These are phyloP conservation scores for Metschnikowia amazonensis DNA, from an alignment of 805 yeast species.

Conservation along the genomic window DNA sequence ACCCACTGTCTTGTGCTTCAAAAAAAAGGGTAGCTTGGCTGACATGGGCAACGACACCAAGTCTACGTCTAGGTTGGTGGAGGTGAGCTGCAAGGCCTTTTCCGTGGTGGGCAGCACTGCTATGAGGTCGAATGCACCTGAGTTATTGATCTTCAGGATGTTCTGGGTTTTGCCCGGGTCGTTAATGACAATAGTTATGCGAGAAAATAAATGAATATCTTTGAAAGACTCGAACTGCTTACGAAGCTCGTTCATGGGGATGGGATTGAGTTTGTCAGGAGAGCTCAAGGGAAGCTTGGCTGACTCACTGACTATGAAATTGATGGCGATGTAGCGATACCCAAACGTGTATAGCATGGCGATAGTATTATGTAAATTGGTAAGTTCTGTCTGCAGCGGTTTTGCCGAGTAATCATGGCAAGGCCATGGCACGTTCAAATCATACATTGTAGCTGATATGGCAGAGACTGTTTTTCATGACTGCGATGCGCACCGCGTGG, in stretches of 20 bases:
- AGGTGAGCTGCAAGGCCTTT: conserved; percentile 69
- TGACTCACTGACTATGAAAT: conserved; percentile 52
- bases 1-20: conserved; percentile 81
- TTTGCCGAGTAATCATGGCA: conserved; percentile 42
- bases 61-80: conserved; percentile 76
- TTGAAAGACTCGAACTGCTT: conserved; percentile 23
- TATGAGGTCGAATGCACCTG: conserved; percentile 61
- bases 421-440: conserved; percentile 76
- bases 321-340: conserved; percentile 74
- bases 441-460: conserved; percentile 35
- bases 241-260: conserved; percentile 34
- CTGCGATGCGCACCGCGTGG: conserved; percentile 7
- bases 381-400: conserved; percentile 42
- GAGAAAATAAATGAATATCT: conserved; percentile 47
- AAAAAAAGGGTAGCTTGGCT: conserved; percentile 63
- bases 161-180: conserved; percentile 77
- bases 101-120: conserved; percentile 81
- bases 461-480: not conserved
- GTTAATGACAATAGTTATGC: conserved; percentile 72
- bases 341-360: conserved; percentile 57
- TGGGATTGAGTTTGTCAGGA: conserved; percentile 44
- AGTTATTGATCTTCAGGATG: conserved; percentile 41
- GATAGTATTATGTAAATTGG: conserved; percentile 46
- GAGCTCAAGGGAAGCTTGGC: conserved; percentile 49
- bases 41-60: conserved; percentile 68